phyloP scores from a whole-genome alignment of 2,329 filamentous ascomycete genomes.

The Colletotrichum kahawae region DNA sequence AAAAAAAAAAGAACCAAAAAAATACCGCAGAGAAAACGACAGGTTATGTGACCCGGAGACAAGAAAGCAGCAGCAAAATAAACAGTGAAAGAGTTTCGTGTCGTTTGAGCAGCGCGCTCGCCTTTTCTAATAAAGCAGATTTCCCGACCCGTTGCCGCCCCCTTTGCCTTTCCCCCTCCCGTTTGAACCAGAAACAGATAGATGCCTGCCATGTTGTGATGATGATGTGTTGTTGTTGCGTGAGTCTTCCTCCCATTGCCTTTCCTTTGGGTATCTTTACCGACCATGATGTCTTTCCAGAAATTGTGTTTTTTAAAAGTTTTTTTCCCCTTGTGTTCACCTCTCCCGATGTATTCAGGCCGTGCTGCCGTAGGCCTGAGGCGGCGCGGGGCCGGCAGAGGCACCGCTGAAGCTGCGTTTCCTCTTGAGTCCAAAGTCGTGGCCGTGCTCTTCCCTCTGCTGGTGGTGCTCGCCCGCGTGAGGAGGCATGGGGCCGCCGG shows the following conservation, averaged over 20 bases:
- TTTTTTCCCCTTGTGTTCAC: not conserved
- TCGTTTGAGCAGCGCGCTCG: constrained; percentile 20
- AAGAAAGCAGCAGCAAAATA: not conserved
- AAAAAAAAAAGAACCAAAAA: not conserved
- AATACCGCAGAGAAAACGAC: not conserved
- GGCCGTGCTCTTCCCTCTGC: constrained; percentile 30
- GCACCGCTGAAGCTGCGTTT: constrained; percentile 41
- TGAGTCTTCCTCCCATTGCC: not conserved
- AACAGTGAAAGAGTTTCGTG: not conserved
- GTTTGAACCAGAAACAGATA: not conserved
- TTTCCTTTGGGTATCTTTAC: not conserved
- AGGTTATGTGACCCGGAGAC: not conserved
- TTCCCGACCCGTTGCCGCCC: not conserved
- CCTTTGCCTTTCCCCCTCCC: not conserved
- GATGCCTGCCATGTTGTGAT: not conserved
- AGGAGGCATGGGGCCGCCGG: constrained; percentile 29
- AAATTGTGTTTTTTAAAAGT: not conserved
- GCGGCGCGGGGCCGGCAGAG: constrained; percentile 10
- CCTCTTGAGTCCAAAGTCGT: constrained; percentile 37
- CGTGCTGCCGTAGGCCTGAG: constrained; percentile 25
- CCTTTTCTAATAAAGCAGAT: constrained; percentile 2
- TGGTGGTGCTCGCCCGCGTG: constrained; percentile 4
- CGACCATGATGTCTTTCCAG: not conserved
- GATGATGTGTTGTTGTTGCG: not conserved
- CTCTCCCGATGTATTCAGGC: not conserved